These are phyloP conservation scores for Trichoderma reesei DNA, from an alignment of 495 filamentous ascomycete species.

Conservation along the genomic window DNA sequence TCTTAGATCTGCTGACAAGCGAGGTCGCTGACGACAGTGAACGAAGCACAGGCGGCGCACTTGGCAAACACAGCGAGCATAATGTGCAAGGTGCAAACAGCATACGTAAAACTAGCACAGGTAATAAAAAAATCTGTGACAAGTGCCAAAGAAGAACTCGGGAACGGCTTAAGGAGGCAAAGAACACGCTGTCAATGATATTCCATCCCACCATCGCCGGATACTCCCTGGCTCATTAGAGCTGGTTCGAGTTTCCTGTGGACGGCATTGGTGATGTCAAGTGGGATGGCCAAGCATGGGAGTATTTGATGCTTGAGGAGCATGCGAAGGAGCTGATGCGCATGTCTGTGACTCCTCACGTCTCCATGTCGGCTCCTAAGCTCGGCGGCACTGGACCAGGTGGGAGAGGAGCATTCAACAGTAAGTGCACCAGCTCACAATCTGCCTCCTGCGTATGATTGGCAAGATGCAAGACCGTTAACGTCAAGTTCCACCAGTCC, in stretches of 20 bases:
- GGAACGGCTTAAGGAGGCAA: conserved; percentile 23
- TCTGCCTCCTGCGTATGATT: not conserved
- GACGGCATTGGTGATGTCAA: conserved; percentile 72
- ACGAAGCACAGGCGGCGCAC: no score
- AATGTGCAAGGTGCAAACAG: no score
- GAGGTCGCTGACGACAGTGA: no score
- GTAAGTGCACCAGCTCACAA: conserved; percentile 13
- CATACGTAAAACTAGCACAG: not conserved
- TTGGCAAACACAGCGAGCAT: no score
- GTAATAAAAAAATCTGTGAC: conserved; percentile 65
- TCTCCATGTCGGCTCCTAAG: conserved; percentile 66
- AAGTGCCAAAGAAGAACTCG: conserved; percentile 46
- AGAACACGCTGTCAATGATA: conserved; percentile 50
- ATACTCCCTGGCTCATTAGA: conserved; percentile 83
- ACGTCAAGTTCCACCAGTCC: conserved; percentile 26
- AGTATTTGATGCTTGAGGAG: conserved; percentile 62
- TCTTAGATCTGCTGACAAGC: no score
- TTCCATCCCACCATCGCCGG: conserved; percentile 81
- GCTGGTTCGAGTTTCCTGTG: conserved; percentile 86
- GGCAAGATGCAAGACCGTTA: no score
- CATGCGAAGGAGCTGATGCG: conserved; percentile 69
- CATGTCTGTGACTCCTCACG: conserved; percentile 69
- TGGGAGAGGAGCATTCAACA: conserved; percentile 58
- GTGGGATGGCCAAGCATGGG: conserved; percentile 76
- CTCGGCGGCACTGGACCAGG: conserved; percentile 78